Base-by-base conservation (phyloP, 2,329 filamentous ascomycete genomes). In the Sphaceloma murrayae region DNA sequence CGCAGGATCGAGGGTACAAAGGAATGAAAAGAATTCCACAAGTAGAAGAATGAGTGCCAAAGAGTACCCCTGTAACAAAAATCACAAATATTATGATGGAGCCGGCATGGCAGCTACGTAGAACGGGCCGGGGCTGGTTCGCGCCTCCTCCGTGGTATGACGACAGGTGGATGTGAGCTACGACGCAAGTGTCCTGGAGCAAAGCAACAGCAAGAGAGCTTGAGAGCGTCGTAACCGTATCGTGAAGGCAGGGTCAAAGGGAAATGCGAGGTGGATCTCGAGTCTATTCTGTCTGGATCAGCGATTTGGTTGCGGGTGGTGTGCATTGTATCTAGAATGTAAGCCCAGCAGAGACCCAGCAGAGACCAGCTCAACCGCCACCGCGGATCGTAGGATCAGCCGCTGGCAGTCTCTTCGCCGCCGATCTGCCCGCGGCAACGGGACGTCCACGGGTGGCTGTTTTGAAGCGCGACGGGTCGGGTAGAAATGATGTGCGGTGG, bases 31-130 rank as follows among this genome's bases (percentile, higher is more conserved):
- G 21, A 14, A 31, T 34, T 30, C 34, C 32, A 13, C 31, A 21
- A 18, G 45, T 39, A 21, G 33, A 34, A 38, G 26, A 36, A n/a
- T n/a, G n/a, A n/a, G n/a, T n/a, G 29, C 16, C 34, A 24, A 40
- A 22, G 45, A 46, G 26, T 24, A 27, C 40, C 30, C 26, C 29
- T 22, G 27, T 19, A 19, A 46, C 17, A 38, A 42, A 30, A 8
- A 14, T 19, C 18, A 29, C 22, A 40, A 26, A 40, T 40, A 16
- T 30, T 22, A 17, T n/a, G 30, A 43, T 27, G 36, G 30, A 29
- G 22, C 24, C 27, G 36, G 24, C 13, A 40, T 30, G 36, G 36
- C 36, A 40, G 24, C 24, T 40, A 40, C 36, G 36, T 40, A 14
- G 27, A 40, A 40, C 36, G 36, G 36, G n/a, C 24, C 34, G 19